These are phyloP conservation scores for Trichomonascaceae sp. DNA, from an alignment of 1,139 yeast genomes.

Conservation along the genomic window DNA sequence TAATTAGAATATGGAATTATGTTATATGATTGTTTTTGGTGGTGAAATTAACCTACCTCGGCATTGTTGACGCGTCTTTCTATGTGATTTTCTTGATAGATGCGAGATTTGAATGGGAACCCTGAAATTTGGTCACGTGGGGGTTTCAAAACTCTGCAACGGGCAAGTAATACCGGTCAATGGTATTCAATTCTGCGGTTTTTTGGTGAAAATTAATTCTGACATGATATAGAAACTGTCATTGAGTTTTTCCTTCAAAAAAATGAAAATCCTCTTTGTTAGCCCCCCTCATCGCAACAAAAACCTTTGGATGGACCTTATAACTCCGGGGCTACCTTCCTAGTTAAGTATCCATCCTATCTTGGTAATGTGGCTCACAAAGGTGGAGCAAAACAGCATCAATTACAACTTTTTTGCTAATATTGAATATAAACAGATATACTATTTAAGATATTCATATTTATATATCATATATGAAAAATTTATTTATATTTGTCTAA, in stretches of 20 bases:
- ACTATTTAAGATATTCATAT: no score
- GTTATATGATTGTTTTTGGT: neutral
- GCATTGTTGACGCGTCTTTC: conserved; percentile 1
- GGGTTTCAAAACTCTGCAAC: neutral
- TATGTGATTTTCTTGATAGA: neutral
- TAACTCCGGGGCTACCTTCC: neutral
- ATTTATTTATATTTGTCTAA: no score
- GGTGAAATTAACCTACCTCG: conserved; percentile 2
- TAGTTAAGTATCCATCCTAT: neutral
- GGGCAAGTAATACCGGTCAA: neutral
- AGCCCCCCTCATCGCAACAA: no score
- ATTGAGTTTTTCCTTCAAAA: no score
- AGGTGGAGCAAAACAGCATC: neutral
- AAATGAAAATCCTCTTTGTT: no score
- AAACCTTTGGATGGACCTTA: no score
- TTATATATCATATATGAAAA: no score
- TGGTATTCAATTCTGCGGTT: neutral
- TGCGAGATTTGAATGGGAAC: neutral
- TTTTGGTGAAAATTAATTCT: neutral
- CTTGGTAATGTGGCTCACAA: neutral
- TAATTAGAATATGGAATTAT: neutral
- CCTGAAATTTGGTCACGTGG: neutral
- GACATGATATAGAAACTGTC: no score
- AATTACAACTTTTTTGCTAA: neutral
- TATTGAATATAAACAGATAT: no score